Percentiles rank a stretch among this genome's conserved stretches.
Conservation (phyloP, 345 rosid species). For the Arabis alpina region DNA sequence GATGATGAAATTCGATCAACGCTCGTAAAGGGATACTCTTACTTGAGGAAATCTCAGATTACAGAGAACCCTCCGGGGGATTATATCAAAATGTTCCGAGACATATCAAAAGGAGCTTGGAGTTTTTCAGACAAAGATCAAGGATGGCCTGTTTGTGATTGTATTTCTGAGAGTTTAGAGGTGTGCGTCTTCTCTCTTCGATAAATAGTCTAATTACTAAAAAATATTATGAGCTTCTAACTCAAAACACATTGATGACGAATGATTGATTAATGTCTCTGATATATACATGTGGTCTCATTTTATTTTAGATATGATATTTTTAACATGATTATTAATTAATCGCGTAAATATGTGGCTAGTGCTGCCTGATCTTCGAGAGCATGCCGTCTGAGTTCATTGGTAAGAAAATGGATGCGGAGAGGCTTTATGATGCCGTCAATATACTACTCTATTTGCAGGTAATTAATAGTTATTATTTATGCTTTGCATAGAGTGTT, state of each 20-base stretch:
- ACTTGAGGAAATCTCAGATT: constrained; percentile 50
- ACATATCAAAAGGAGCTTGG: constrained; percentile 70
- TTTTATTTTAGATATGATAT: no score
- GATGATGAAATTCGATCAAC: constrained; percentile 43
- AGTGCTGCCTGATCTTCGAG: constrained; percentile 30
- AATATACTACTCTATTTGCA: constrained; percentile 72
- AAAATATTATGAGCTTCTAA: no score
- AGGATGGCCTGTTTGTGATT: constrained; percentile 73
- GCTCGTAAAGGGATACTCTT: constrained; percentile 47
- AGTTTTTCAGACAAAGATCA: constrained; percentile 72
- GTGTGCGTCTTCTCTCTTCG: constrained; percentile 32
- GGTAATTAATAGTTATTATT: constrained; percentile 38
- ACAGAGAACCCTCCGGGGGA: constrained; percentile 60
- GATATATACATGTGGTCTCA: no score
- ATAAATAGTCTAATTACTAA: not conserved
- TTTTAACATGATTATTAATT: not conserved
- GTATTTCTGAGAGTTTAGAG: constrained; percentile 67
- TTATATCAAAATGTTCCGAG: constrained; percentile 54
- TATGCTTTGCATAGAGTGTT: not conserved
- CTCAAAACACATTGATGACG: no score
- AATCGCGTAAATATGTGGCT: not conserved
- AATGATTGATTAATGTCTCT: no score
- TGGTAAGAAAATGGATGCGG: constrained; percentile 44
- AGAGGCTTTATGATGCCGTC: constrained; percentile 65
- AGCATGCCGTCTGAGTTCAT: constrained; percentile 28